These are phyloP conservation scores for Trichocladium antarcticum DNA, from an alignment of 495 filamentous ascomycete species.

Conservation along the genomic window DNA sequence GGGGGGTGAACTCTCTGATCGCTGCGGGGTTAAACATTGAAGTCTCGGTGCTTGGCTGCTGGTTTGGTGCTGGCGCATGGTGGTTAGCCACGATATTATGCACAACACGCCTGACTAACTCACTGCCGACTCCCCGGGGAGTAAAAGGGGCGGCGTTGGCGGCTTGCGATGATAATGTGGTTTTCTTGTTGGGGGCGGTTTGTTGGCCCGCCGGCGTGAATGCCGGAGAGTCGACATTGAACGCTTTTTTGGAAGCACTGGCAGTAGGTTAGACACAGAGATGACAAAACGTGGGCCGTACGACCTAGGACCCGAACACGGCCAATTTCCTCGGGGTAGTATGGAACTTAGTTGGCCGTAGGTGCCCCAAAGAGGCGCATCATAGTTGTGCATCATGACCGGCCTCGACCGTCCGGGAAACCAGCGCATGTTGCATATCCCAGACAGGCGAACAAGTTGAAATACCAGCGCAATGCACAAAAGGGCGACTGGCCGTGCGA, in stretches of 20 bases:
- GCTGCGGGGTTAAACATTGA: constrained; percentile 43
- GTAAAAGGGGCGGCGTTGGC: constrained; percentile 89
- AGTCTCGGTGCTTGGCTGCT: constrained; percentile 28
- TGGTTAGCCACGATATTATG: neutral
- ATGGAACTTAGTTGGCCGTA: neutral
- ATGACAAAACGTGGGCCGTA: neutral
- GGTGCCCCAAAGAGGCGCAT: no score
- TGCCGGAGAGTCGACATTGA: constrained; percentile 93
- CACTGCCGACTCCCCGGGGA: constrained; percentile 42
- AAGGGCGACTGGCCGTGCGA: neutral
- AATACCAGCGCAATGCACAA: no score
- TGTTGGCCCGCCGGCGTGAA: constrained; percentile 64
- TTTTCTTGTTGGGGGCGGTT: constrained; percentile 43
- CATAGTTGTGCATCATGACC: no score
- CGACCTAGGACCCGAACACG: neutral
- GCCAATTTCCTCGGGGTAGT: neutral
- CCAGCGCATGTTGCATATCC: no score
- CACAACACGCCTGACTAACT: constrained; percentile 12
- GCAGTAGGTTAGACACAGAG: constrained; percentile 8
- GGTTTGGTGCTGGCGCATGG: constrained; percentile 21
- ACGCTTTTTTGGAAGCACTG: constrained; percentile 55
- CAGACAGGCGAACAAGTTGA: no score
- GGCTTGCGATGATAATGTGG: constrained; percentile 67
- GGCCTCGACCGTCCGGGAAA: no score
- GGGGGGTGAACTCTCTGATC: constrained; percentile 72